These are phyloP conservation scores for Letharia columbiana DNA, from an alignment of 495 filamentous ascomycete species.

Conservation along the genomic window DNA sequence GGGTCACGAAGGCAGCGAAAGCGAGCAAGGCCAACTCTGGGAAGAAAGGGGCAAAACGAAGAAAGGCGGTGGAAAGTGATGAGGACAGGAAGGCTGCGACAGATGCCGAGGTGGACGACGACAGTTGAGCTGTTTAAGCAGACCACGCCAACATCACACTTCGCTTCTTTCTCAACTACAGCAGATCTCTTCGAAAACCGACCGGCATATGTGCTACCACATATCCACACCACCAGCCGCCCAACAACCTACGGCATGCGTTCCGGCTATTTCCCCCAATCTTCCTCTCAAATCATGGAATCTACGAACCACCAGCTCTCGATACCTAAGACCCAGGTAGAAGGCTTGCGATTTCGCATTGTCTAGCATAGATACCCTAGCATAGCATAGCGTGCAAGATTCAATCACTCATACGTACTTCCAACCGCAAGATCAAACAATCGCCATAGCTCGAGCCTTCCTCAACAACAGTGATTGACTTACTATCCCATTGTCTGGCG, in stretches of 20 bases:
- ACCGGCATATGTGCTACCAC: background rate
- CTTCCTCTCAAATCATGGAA: background rate
- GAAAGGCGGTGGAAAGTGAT: background rate
- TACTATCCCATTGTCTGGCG: too few relatives aligned
- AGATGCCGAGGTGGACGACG: background rate
- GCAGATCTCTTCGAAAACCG: background rate
- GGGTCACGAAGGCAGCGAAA: background rate
- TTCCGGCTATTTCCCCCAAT: background rate
- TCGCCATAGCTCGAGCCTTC: background rate
- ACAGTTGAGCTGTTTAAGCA: background rate
- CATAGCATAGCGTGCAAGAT: background rate
- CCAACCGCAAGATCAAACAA: too few relatives aligned
- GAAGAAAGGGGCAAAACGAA: background rate
- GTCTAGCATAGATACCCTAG: background rate
- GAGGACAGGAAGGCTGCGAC: background rate
- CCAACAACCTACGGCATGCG: background rate
- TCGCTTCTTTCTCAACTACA: background rate
- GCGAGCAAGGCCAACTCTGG: background rate
- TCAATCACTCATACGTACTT: background rate
- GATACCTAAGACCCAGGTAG: too few relatives aligned
- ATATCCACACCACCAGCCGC: background rate
- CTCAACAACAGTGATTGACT: background rate
- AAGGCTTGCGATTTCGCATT: background rate
- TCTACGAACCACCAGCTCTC: background rate
- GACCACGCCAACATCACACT: background rate